phyloP scores from a whole-genome alignment of 1,284 basidiomycete genomes.

The Irpex sp. region DNA sequence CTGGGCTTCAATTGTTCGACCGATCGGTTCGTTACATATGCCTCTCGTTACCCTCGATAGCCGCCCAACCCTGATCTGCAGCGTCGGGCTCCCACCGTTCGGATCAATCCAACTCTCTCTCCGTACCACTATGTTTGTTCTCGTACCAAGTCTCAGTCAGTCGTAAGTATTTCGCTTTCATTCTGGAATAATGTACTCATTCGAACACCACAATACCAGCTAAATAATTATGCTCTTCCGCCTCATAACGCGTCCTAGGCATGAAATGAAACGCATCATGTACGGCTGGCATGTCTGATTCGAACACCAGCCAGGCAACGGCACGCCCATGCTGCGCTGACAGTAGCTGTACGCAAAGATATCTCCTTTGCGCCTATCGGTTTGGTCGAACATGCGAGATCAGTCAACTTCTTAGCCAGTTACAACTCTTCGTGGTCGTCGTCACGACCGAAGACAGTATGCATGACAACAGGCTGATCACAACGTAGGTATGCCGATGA shows the following conservation, averaged over 20 bases:
- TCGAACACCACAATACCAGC: not conserved
- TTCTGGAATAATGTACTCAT: too few species aligned
- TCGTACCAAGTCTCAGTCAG: not conserved
- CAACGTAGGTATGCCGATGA: not conserved
- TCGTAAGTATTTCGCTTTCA: too few species aligned
- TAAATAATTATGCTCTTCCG: not conserved
- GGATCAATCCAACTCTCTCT: not conserved
- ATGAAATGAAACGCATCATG: not conserved
- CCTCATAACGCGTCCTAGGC: not conserved
- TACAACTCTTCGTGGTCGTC: not conserved
- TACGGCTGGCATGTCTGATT: not conserved
- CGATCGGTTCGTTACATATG: not conserved
- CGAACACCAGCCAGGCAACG: not conserved
- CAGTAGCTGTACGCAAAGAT: not conserved
- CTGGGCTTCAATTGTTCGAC: slow-evolving; percentile 9
- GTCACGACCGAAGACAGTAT: not conserved
- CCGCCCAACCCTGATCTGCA: not conserved
- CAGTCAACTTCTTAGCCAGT: not conserved
- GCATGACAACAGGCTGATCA: slow-evolving; percentile 1
- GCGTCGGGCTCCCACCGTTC: not conserved
- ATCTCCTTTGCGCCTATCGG: not conserved
- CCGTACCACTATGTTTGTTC: not conserved
- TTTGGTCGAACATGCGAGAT: not conserved
- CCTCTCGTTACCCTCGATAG: not conserved
- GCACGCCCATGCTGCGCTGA: not conserved